Evolutionary conservation across 441 rosid genomes (phyloP).

Genomic region (Raphanus hybrid): DNA sequence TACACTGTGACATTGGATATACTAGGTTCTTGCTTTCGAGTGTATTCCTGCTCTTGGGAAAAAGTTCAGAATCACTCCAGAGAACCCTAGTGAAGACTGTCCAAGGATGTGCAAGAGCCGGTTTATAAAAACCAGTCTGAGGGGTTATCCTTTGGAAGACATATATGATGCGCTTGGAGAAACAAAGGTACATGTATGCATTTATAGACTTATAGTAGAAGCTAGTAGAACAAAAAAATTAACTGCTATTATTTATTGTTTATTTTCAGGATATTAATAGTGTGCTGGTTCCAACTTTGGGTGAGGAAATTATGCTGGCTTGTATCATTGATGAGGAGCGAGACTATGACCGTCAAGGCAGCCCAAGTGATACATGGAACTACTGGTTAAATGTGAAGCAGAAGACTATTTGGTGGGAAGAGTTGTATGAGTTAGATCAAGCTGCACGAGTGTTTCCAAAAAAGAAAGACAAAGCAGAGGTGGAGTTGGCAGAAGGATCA

Average conservation of each 20-base stretch:
- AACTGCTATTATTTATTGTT: background rate
- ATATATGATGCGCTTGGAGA: background rate
- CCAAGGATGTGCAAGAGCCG: background rate
- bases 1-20: background rate
- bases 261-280: background rate
- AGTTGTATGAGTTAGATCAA: background rate
- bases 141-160: background rate
- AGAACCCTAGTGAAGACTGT: background rate
- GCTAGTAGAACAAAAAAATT: too few relatives aligned
- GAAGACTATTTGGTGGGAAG: background rate
- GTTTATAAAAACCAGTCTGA: background rate
- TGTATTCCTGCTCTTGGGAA: background rate
- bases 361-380: background rate
- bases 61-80: background rate
- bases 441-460: background rate
- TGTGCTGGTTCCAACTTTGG: background rate
- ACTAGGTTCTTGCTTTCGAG: background rate
- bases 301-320: background rate
- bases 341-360: too few relatives aligned
- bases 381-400: background rate
- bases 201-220: too few relatives aligned
- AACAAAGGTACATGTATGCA: background rate
- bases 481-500: too few relatives aligned
- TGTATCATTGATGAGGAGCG: too few relatives aligned
- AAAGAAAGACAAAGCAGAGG: background rate